phyloP scores from a whole-genome alignment of 495 filamentous ascomycete species.

The Tuber borchii region DNA sequence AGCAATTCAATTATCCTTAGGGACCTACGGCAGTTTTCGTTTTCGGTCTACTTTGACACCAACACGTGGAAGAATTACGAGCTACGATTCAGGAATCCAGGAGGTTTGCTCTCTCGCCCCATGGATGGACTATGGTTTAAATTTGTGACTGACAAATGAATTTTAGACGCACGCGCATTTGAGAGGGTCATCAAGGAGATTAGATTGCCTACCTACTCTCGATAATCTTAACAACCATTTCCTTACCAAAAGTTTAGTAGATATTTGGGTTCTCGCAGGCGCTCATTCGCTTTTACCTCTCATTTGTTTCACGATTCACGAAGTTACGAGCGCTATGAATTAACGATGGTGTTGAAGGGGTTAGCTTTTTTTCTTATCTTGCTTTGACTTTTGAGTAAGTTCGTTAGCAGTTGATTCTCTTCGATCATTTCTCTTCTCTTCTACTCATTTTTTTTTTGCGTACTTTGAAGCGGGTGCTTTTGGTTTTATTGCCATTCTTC shows the following conservation, averaged over 20 bases:
- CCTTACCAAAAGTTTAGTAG: conserved; percentile 1
- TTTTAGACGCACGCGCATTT: conserved; percentile 25
- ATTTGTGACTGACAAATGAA: not conserved
- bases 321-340: not conserved
- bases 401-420: not conserved
- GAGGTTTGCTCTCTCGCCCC: conserved; percentile 3
- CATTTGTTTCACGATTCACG: not conserved
- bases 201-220: conserved; percentile 21
- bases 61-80: conserved; percentile 38
- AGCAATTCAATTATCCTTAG: conserved; percentile 30
- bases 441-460: not conserved
- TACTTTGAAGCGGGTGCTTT: not conserved
- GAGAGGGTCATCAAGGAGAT: conserved; percentile 29
- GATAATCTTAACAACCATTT: not conserved
- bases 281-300: not conserved
- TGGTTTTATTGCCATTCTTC: not conserved
- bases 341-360: not conserved
- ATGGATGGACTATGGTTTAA: not conserved
- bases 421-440: not conserved
- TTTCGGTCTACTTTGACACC: conserved; percentile 38
- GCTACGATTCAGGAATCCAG: conserved; percentile 29
- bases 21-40: conserved; percentile 39
- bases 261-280: not conserved
- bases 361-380: not conserved
- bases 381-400: not conserved